A percentile compares a stretch with the other conserved stretches of the same genome.
phyloP scores from a whole-genome alignment of 2,329 filamentous ascomycete genomes.

The Huntiella omanensis region DNA sequence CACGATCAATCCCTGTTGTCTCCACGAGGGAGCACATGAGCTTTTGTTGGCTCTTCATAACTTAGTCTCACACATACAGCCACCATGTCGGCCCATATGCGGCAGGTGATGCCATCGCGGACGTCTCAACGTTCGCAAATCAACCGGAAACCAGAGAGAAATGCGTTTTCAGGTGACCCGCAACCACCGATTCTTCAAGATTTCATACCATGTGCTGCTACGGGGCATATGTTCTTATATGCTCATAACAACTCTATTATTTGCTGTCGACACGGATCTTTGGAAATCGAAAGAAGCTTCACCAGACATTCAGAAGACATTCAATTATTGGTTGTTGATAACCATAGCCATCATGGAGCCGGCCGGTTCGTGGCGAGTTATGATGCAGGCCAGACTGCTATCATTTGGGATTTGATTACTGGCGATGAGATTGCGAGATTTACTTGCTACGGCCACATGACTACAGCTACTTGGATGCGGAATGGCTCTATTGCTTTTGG shows the following conservation, averaged over 20 bases:
- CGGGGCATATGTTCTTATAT: constrained; percentile 78
- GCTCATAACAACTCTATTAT: constrained; percentile 66
- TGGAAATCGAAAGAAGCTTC: constrained; percentile 76
- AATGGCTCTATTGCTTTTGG: constrained; percentile 96
- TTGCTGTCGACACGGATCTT: constrained; percentile 79
- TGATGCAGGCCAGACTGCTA: constrained; percentile 74
- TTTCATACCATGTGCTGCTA: constrained; percentile 79
- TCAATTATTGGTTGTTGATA: constrained; percentile 71
- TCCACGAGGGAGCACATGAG: no score
- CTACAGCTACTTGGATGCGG: constrained; percentile 81
- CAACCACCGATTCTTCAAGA: constrained; percentile 23
- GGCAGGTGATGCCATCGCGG: constrained; percentile 6
- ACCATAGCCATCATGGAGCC: constrained; percentile 67
- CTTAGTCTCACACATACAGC: neutral
- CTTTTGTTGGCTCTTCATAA: no score
- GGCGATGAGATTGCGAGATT: constrained; percentile 86
- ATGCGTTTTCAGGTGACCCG: constrained; percentile 1
- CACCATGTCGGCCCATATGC: constrained; percentile 6
- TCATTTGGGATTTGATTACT: constrained; percentile 91
- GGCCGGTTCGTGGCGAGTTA: constrained; percentile 84
- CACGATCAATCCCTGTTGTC: neutral
- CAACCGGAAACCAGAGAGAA: constrained; percentile 10
- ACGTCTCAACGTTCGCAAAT: constrained; percentile 8
- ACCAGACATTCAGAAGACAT: constrained; percentile 69
- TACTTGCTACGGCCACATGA: constrained; percentile 71